Conservation (phyloP, 306 rosid genomes). For the Casuarina equisetifolia region DNA sequence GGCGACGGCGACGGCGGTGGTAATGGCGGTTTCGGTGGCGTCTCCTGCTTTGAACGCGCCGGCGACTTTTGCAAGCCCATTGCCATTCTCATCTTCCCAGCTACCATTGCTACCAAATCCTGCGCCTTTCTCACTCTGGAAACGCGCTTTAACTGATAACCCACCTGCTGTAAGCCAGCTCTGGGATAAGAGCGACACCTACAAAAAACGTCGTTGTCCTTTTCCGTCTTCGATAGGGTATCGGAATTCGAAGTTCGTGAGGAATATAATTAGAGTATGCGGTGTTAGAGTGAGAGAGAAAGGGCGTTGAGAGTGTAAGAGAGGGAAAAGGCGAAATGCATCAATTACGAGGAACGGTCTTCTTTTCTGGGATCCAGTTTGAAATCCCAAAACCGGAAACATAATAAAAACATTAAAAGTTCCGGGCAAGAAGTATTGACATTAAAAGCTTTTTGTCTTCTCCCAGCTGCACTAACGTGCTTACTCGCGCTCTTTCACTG, state of each 20-base stretch:
- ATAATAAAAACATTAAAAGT: background rate
- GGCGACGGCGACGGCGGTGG: constrained; percentile 56
- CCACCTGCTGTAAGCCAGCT: too few relatives aligned
- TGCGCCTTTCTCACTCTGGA: background rate
- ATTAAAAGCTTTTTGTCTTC: background rate
- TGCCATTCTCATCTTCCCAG: constrained; percentile 81
- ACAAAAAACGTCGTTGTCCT: constrained; percentile 53
- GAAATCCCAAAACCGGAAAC: background rate
- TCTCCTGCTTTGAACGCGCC: constrained; percentile 35
- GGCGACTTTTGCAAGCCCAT: constrained; percentile 89
- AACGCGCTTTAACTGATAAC: constrained; percentile 24
- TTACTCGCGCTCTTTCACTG: background rate
- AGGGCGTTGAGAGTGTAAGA: constrained; percentile 3
- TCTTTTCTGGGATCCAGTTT: constrained; percentile 42
- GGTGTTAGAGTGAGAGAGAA: background rate
- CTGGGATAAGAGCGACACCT: constrained; percentile 32
- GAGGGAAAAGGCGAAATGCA: constrained; percentile 29
- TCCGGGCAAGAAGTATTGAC: background rate
- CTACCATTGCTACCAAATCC: constrained; percentile 51
- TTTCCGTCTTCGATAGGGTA: background rate
- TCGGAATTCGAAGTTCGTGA: constrained; percentile 10
- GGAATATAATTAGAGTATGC: background rate
- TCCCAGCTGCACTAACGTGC: background rate
- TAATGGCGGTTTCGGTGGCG: constrained; percentile 61
- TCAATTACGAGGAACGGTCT: constrained; percentile 87